Base-by-base conservation (phyloP, 2,329 filamentous ascomycete genomes). In the Fonsecaea pugnacius region DNA sequence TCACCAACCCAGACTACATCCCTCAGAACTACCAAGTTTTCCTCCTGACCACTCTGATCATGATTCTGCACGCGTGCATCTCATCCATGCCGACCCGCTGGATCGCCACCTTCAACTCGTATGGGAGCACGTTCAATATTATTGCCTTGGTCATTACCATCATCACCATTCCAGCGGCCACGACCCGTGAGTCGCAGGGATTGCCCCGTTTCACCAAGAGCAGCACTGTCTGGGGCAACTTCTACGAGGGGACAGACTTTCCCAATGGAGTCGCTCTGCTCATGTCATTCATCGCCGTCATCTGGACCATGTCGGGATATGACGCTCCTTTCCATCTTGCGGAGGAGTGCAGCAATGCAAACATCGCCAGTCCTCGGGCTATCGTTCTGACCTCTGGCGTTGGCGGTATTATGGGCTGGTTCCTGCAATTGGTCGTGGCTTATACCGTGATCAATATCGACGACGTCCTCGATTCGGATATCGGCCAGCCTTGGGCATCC, bases 291-390 rank as follows among this genome's bases (percentile, higher is more conserved):
- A 83, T 90, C 50, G 83, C 84, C 32, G 87, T 89, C 36, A 89
- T 90, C 67, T 89, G 87, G 87, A 89, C 87, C 4, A 86, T 86
- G 80, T 81, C 81, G 5, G 87, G 87, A 46, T 90, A 89, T 72
- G 88, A 90, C 74, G 83, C 83, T 0, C 85, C 88, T 0, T 91
- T 91, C 74, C 89, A 91, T 76, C 76, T 91, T n/a, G 84, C 86
- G 3, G 89, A 92, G 72, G 89, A 92, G 75, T 91, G 89, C 75
- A 87, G 86, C 65, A 91, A 91, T 70, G 89, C 89, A 32, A 87
- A 85, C 69, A 77, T 91, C 52, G 89, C 89, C 33, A 85, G 87
- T 9, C 89, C 89, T 0, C 84, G 89, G 12, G 89, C 89, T 7
- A 92, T 91, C 58, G 85, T 91, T 40, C 79, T 91, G 72, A 91